These are phyloP conservation scores for Brettanomyces sp. DNA, from an alignment of 805 yeast species.

Conservation along the genomic window DNA sequence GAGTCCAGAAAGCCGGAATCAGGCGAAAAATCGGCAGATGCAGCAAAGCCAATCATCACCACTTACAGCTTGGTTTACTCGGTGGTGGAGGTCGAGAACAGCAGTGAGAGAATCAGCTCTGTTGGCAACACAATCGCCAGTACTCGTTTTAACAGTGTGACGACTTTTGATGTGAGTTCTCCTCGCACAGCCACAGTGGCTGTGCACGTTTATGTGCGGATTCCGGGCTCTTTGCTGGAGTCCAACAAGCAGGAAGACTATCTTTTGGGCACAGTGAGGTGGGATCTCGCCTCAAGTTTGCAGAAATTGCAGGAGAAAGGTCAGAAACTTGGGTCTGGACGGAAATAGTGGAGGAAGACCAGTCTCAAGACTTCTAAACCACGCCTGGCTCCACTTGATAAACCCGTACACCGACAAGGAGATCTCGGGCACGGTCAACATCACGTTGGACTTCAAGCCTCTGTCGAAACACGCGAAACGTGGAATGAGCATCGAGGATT, in stretches of 20 bases:
- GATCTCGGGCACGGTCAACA: conserved; percentile 31
- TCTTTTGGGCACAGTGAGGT: conserved; percentile 60
- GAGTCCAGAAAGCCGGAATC: not conserved
- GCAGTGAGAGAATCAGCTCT: conserved; percentile 83
- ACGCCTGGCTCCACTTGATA: conserved; percentile 37
- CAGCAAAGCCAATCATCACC: conserved; percentile 47
- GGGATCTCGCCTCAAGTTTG: no score
- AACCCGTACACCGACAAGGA: conserved; percentile 25
- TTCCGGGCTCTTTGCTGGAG: conserved; percentile 53
- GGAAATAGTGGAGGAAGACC: conserved; percentile 25
- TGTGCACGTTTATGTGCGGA: conserved; percentile 69
- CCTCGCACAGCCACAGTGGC: conserved; percentile 37
- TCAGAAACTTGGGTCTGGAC: no score
- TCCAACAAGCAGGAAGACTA: conserved; percentile 46
- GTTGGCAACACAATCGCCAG: conserved; percentile 68
- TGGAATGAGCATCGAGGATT: conserved; percentile 79
- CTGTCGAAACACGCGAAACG: conserved; percentile 33
- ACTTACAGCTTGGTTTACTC: conserved; percentile 53
- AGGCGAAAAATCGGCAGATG: conserved; percentile 23
- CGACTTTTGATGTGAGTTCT: conserved; percentile 81
- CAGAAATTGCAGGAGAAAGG: no score
- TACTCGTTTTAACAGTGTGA: conserved; percentile 82
- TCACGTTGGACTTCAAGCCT: conserved; percentile 26
- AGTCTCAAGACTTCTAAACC: conserved; percentile 51
- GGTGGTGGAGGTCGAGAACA: conserved; percentile 91